These are phyloP conservation scores for Ophiorrhiza pumila DNA, from an alignment of 257 asterid species.

Conservation along the genomic window DNA sequence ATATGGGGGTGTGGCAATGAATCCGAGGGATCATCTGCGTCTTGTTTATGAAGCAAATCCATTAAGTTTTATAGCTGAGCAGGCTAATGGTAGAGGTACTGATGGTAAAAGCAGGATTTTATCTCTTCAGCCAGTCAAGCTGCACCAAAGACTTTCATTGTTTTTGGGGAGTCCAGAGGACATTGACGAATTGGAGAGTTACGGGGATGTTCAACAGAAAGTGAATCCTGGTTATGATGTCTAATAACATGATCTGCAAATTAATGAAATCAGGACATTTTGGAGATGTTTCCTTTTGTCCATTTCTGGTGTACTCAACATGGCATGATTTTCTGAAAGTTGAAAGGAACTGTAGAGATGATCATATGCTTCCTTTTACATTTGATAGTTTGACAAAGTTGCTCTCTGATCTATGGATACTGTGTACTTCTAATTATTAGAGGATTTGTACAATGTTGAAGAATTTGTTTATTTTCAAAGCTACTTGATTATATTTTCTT, in stretches of 20 bases:
- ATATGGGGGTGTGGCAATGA: constrained; percentile 92
- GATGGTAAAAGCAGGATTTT: constrained; percentile 74
- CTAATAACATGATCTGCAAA: constrained; percentile 19
- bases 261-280: neutral
- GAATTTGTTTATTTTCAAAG: neutral
- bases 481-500: neutral
- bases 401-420: neutral
- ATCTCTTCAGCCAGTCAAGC: constrained; percentile 76
- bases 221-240: constrained; percentile 93
- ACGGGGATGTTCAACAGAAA: constrained; percentile 86
- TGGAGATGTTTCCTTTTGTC: neutral
- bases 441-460: neutral
- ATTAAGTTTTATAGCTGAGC: constrained; percentile 79
- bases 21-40: constrained; percentile 94
- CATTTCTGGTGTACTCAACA: neutral
- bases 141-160: constrained; percentile 84
- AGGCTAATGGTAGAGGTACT: constrained; percentile 85
- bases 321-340: neutral
- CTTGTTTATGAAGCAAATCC: constrained; percentile 97
- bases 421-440: neutral
- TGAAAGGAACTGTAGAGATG: neutral
- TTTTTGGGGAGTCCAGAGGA: constrained; percentile 89
- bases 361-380: neutral
- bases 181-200: constrained; percentile 73
- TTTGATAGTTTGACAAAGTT: neutral